Evolutionary conservation across 805 yeast genomes (phyloP), one percentile per base, ranked within the genome.

Genomic region (Lipomyces mesembrius): DNA sequence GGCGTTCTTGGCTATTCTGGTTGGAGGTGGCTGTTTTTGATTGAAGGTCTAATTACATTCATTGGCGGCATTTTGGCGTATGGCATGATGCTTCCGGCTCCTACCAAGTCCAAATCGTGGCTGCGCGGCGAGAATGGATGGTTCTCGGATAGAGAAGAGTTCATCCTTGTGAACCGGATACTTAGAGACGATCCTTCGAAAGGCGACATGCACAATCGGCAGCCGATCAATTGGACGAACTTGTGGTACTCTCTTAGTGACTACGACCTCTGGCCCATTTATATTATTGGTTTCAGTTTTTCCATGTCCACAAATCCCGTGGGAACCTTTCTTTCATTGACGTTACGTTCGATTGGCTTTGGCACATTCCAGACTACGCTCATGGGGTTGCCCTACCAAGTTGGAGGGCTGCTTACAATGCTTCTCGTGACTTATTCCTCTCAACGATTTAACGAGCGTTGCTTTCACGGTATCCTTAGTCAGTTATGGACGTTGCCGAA

Each of bases 121-220:
- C 82, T 77, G 67, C 79, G 83, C 51, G 81, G 81, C 8, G 81
- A 79, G 17, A 81, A 82, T 17, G 88, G 88, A 46, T 81, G 85
- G 84, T 80, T 80, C 66, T 81, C 83, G 11, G 86, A 83, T 1
- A 75, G 84, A 60, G 88, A 87, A 69, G 86, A 83, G 74, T 82
- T 83, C 67, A 84, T 87, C 63, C 78, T 85, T 49, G 88, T 85
- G 53, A 87, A 87, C 73, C 80, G 85, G 64, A 80, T 87, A 1
- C 76, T 87, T 55, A 78, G 89, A 69, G 89, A 87, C 74, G 90
- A 87, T 73, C 90, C 90, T 17, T 72, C 81, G 3, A 83, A 83
- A 77, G 89, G 89, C n/a, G 88, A 84, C 66, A 85, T 86, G 88
- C 80, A 85, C 74, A 87, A 87, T 72, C 80, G 88, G 73, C 82